Percentiles rank a stretch among this genome's conserved stretches.
phyloP scores from a whole-genome alignment of 441 rosid genomes.

The Corymbia citriodora region DNA sequence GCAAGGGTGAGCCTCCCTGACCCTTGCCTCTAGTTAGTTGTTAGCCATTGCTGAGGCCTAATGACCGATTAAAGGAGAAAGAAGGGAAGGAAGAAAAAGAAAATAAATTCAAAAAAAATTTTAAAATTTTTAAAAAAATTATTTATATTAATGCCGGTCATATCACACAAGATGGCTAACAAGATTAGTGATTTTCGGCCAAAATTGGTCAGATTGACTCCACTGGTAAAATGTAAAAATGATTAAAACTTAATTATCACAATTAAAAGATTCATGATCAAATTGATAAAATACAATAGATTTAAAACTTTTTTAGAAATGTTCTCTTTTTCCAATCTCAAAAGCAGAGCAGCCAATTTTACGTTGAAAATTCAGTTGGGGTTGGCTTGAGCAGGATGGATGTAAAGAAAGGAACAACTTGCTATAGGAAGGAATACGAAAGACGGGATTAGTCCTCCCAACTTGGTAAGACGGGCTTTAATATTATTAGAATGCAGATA shows the following conservation, averaged over 20 bases:
- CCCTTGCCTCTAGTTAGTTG: fast-evolving
- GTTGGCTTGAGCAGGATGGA: too few relatives aligned
- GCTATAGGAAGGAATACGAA: not conserved
- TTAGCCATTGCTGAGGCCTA: not conserved
- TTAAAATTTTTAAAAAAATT: too few relatives aligned
- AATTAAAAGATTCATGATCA: too few relatives aligned
- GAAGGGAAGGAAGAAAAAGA: not conserved
- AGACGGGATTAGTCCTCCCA: not conserved
- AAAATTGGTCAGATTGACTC: fast-evolving
- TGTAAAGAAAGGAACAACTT: too few relatives aligned
- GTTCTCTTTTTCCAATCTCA: not conserved
- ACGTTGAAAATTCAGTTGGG: not conserved
- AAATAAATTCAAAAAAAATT: too few relatives aligned
- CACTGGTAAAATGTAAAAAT: too few relatives aligned
- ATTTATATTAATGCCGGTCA: too few relatives aligned
- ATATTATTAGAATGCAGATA: too few relatives aligned
- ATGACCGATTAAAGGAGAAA: not conserved
- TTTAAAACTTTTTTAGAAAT: not conserved
- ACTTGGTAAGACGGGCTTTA: not conserved
- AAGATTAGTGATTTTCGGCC: fast-evolving
- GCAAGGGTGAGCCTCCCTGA: fast-evolving
- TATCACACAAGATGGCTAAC: too few relatives aligned
- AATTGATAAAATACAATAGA: too few relatives aligned
- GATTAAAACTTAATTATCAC: not conserved
- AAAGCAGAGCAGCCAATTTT: not conserved